Base-by-base conservation (phyloP, 768 basidiomycete species). In the Mycena belliarum region DNA sequence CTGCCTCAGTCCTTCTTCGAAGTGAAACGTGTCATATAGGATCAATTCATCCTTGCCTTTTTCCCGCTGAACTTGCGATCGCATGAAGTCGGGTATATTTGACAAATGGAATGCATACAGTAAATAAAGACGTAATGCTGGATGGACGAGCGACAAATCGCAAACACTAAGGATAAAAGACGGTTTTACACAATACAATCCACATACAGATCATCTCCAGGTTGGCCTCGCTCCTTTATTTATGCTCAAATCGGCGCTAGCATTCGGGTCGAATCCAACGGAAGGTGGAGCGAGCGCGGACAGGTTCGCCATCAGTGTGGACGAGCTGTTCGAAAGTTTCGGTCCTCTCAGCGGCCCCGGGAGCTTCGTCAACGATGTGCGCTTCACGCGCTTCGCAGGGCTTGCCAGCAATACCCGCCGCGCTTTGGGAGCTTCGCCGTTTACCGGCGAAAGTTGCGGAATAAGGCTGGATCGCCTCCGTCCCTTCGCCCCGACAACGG, bases 21-120 rank as follows among this genome's bases (percentile, higher is more conserved):
- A 77, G 90, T 94, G 48, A 92, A 90, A 71, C 85, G 93, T 71
- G 88, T 93, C 65, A 88, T 93, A 73, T 91, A 82, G 76, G 50
- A 24, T n/a, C 38, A 57, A 65, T 61, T 23, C 47, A 60, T 61
- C 52, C 55, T 47, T 42, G 35, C 16, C 32, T 26, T 24, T 20
- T 48, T 37, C 46, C 7, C 29, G 29, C 6, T 32, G 29, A 12
- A 6, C 12, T 32, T 12, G 12, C 29, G 29, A 12, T 12, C 7
- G 29, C 29, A 45, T 29, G 26, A 45, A 46, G 48, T 52, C 43
- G 65, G 70, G 68, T 70, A 70, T 71, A 68, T 52, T 60, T 18
- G 52, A 49, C 45, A 38, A 28, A 58, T 38, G 21, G 54, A 41
- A 42, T 61, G 65, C 64, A 63, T 57, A 62, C 40, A 21, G 46